These are phyloP conservation scores for Tritrichomonas foetus DNA, from an alignment of 208 protist species.

Conservation along the genomic window DNA sequence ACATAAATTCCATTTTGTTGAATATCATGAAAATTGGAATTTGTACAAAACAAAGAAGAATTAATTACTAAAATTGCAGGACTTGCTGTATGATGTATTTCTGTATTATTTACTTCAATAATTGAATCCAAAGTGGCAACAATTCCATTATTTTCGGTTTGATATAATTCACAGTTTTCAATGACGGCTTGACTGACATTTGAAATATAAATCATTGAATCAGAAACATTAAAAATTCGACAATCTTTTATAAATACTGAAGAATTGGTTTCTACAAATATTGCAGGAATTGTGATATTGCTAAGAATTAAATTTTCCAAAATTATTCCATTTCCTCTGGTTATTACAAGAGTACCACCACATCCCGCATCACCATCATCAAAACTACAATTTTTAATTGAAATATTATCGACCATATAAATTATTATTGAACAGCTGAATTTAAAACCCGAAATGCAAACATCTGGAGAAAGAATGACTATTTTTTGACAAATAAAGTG, in stretches of 20 bases:
- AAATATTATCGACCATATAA: not conserved
- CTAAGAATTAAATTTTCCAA: not conserved
- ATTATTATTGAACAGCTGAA: not conserved
- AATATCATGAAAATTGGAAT: not conserved
- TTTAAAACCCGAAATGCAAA: not conserved
- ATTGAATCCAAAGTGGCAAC: not conserved
- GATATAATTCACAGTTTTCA: not conserved
- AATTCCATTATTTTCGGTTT: not conserved
- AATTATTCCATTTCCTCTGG: not conserved
- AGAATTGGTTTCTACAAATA: not conserved
- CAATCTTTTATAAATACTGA: not conserved
- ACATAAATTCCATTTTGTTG: not conserved
- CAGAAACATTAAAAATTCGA: not conserved
- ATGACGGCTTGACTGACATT: not conserved
- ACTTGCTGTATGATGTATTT: not conserved
- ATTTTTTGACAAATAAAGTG: too few species aligned
- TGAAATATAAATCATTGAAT: not conserved
- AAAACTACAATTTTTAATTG: not conserved
- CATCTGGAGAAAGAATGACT: too few species aligned
- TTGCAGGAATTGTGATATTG: not conserved
- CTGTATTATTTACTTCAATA: not conserved
- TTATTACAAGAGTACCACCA: not conserved
- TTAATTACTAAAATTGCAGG: not conserved
- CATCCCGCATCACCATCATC: not conserved
- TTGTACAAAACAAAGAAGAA: not conserved